Evolutionary conservation across 345 rosid genomes (phyloP).

Genomic region (Combretum micranthum): DNA sequence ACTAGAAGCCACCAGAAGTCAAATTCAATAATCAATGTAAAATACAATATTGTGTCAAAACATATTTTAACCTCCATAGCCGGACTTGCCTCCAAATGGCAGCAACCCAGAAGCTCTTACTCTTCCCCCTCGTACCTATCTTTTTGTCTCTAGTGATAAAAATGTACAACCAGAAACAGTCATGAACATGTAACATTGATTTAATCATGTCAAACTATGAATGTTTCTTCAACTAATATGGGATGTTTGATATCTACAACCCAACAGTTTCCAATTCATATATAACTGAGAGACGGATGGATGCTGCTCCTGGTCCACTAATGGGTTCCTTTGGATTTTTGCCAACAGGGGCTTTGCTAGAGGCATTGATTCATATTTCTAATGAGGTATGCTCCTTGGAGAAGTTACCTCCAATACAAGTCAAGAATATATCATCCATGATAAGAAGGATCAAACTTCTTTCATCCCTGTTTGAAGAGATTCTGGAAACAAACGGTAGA

Average conservation of each 20-base stretch:
- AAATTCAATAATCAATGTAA: too few relatives aligned
- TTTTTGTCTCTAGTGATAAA: slow-evolving; percentile 15
- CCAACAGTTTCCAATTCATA: too few relatives aligned
- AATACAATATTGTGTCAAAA: neutral
- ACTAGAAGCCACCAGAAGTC: too few relatives aligned
- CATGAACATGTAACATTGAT: slow-evolving; percentile 20
- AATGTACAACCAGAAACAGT: slow-evolving; percentile 24
- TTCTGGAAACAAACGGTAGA: slow-evolving; percentile 24
- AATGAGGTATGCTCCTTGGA: slow-evolving; percentile 42
- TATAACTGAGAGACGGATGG: slow-evolving; percentile 9
- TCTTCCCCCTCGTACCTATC: slow-evolving; percentile 5
- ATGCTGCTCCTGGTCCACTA: slow-evolving; percentile 15
- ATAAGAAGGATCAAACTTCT: slow-evolving; percentile 53
- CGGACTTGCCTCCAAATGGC: slow-evolving; percentile 44
- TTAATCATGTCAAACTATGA: neutral
- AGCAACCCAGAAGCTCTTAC: slow-evolving; percentile 18
- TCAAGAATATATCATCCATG: slow-evolving; percentile 38
- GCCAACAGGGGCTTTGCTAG: slow-evolving; percentile 36
- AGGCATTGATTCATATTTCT: slow-evolving; percentile 41
- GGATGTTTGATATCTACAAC: too few relatives aligned
- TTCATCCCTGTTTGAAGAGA: slow-evolving; percentile 50
- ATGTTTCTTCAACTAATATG: too few relatives aligned
- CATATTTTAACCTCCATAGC: slow-evolving; percentile 14
- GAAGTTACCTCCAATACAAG: slow-evolving; percentile 38
- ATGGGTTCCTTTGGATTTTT: slow-evolving; percentile 33